A percentile compares a stretch with the other conserved stretches of the same genome.
phyloP scores from a whole-genome alignment of 768 basidiomycete genomes.

The Lactarius vividus region DNA sequence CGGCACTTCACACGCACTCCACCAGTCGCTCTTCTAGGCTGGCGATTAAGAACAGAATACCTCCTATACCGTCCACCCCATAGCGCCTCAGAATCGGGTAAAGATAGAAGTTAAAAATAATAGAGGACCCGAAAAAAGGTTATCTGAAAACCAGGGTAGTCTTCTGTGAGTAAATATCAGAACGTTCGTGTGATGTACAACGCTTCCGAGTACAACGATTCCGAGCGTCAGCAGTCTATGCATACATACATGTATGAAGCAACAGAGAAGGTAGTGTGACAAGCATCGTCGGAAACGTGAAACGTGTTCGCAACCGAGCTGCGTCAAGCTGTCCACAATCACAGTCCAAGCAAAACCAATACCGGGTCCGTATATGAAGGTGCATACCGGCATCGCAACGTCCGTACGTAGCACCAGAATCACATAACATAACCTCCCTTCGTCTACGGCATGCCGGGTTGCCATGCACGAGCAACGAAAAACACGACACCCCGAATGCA shows the following conservation, averaged over 20 bases:
- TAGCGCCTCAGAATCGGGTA: not conserved
- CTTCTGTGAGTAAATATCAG: not conserved
- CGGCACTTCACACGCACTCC: not conserved
- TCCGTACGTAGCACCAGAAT: not conserved
- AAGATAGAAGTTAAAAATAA: not conserved
- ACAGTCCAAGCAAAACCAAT: not conserved
- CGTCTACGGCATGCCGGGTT: not conserved
- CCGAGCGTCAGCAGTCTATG: slow-evolving; percentile 12
- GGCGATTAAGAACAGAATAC: not conserved
- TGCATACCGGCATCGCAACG: slow-evolving; percentile 1
- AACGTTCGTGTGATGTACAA: slow-evolving; percentile 12
- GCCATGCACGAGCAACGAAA: not conserved
- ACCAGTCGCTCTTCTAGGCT: not conserved
- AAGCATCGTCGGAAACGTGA: slow-evolving; percentile 14
- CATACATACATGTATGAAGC: not conserved
- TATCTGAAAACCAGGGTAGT: not conserved
- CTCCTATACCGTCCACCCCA: not conserved
- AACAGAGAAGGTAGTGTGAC: slow-evolving; percentile 6
- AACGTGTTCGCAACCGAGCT: slow-evolving; percentile 23
- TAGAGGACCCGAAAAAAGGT: not conserved
- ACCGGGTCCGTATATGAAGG: slow-evolving; percentile 5
- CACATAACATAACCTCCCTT: not conserved
- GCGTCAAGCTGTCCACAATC: slow-evolving; percentile 1
- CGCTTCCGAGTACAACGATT: slow-evolving; percentile 3
- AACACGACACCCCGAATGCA: not conserved